Evolutionary conservation across 768 basidiomycete genomes (phyloP).

Genomic region (Plicaturopsis crispa): DNA sequence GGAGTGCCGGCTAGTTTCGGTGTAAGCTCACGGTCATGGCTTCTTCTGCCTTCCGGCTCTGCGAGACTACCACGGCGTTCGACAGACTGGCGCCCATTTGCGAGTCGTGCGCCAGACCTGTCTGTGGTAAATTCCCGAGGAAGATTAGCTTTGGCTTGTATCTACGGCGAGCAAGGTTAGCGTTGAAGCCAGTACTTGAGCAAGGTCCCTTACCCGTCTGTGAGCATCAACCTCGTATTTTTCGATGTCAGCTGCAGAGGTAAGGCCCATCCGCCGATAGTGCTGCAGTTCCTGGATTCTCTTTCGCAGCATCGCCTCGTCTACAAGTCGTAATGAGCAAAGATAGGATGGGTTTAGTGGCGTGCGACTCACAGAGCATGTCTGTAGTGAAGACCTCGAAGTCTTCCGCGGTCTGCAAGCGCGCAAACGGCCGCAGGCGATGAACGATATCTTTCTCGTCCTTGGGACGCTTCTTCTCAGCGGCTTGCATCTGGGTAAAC

Average conservation of each 20-base stretch:
- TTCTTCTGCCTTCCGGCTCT: constrained; percentile 46
- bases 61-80: no score
- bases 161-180: constrained; percentile 25
- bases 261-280: constrained; percentile 81
- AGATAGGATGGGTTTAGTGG: not conserved
- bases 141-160: constrained; percentile 51
- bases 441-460: constrained; percentile 91
- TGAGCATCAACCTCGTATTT: constrained; percentile 74
- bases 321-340: constrained; percentile 28
- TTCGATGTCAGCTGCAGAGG: constrained; percentile 81
- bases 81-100: constrained; percentile 44
- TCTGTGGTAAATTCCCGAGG: constrained; percentile 55
- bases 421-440: constrained; percentile 84
- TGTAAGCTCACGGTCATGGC: constrained; percentile 54
- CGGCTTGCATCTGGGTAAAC: constrained; percentile 68
- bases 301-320: constrained; percentile 82
- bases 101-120: constrained; percentile 3
- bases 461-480: constrained; percentile 83
- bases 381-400: constrained; percentile 86
- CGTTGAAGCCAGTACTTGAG: not conserved
- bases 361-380: constrained; percentile 70
- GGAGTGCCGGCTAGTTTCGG: constrained; percentile 34
- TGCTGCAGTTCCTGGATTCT: constrained; percentile 88
- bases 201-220: constrained; percentile 51
- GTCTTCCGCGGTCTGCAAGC: constrained; percentile 85